Conservation (phyloP, 2,329 filamentous ascomycete genomes). For the Pezizomycotina sp. region DNA sequence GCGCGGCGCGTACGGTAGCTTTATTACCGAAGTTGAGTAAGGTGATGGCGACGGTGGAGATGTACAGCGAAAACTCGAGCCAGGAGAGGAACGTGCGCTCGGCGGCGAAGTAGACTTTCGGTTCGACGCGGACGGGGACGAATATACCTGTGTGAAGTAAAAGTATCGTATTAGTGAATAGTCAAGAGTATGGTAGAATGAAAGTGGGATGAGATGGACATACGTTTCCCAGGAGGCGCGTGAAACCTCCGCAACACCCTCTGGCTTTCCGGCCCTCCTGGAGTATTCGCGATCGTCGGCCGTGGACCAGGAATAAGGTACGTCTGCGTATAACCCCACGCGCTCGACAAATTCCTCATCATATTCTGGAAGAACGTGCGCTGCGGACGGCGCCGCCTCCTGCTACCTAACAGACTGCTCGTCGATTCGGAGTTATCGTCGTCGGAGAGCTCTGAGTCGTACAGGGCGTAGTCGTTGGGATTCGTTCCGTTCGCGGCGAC, state of each 20-base stretch:
- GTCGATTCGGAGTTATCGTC: conserved; percentile 38
- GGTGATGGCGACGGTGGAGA: conserved; percentile 71
- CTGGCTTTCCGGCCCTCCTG: too few species aligned
- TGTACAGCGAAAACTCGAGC: conserved; percentile 93
- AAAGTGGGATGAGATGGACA: conserved; percentile 21
- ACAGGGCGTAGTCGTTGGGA: conserved; percentile 62
- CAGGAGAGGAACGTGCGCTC: conserved; percentile 92
- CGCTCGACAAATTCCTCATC: too few species aligned
- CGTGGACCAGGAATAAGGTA: conserved; percentile 17
- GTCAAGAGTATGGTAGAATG: too few species aligned
- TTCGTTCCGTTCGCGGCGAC: conserved; percentile 3
- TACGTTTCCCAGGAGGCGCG: conserved; percentile 41
- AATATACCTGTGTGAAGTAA: conserved; percentile 44
- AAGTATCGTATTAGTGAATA: conserved; percentile 1
- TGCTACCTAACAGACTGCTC: conserved; percentile 7
- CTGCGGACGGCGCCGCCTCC: conserved; percentile 49
- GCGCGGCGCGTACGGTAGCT: conserved; percentile 34
- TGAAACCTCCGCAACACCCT: conserved; percentile 39
- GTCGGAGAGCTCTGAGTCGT: conserved; percentile 78
- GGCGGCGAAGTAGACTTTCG: conserved; percentile 92
- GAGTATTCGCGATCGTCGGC: conserved; percentile 11
- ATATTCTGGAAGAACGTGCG: too few species aligned
- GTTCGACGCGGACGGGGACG: conserved; percentile 86
- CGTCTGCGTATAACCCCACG: too few species aligned
- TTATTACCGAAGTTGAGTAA: conserved; percentile 61